Percentiles rank a stretch among this genome's conserved stretches.
phyloP scores from a whole-genome alignment of 1,284 basidiomycete species.

The Papiliotrema laurentii region DNA sequence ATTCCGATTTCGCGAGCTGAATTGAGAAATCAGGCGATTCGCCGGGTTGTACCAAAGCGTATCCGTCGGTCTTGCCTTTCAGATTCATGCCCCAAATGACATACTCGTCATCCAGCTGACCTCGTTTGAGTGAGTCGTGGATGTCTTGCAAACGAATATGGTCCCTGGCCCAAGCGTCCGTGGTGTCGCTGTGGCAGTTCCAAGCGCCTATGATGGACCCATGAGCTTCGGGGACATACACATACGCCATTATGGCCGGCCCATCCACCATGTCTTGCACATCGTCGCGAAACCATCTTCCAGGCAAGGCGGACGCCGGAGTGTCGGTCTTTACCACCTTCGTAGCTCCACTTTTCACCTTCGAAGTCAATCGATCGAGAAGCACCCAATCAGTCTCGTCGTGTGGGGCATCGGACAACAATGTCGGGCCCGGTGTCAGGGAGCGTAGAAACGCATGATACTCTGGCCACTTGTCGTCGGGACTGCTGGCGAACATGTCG shows the following conservation, averaged over 20 bases:
- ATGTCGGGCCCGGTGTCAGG: conserved; percentile 27
- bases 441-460: conserved; percentile 32
- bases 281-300: conserved; percentile 22
- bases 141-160: no score
- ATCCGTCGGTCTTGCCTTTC: neutral
- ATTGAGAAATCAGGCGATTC: conserved; percentile 6
- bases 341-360: conserved; percentile 4
- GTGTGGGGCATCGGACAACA: conserved; percentile 30
- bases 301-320: conserved; percentile 5
- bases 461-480: conserved; percentile 11
- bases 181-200: conserved; percentile 13
- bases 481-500: conserved; percentile 36
- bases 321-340: conserved; percentile 12
- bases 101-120: conserved; percentile 18
- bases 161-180: no score
- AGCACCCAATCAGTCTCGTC: conserved; percentile 15
- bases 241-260: conserved; percentile 16
- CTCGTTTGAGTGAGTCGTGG: conserved; percentile 8
- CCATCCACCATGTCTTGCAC: conserved; percentile 13
- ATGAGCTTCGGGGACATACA: conserved; percentile 3
- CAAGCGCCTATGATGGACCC: conserved; percentile 21
- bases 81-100: conserved; percentile 5
- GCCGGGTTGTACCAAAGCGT: neutral
- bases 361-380: conserved; percentile 10
- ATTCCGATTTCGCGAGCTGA: conserved; percentile 9